These are phyloP conservation scores for Diplodia sapinea DNA, from an alignment of 2,329 filamentous ascomycete species.

Conservation along the genomic window DNA sequence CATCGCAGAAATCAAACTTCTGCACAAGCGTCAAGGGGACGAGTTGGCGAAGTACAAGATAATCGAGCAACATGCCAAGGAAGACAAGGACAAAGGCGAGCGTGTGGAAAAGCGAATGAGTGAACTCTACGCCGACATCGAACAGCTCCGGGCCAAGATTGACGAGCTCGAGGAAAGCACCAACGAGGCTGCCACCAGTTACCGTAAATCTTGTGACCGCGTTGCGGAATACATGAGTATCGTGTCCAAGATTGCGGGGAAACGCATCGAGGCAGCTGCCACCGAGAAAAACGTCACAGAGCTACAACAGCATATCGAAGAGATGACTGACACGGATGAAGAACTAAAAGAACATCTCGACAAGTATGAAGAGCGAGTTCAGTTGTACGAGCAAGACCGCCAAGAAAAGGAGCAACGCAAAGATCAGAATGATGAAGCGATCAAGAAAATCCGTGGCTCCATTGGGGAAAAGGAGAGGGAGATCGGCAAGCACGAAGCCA, in stretches of 20 bases:
- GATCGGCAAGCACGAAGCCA: slow-evolving; percentile 79
- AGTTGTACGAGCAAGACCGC: slow-evolving; percentile 67
- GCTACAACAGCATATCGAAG: slow-evolving; percentile 73
- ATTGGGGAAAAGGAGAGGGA: slow-evolving; percentile 61
- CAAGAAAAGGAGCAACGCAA: slow-evolving; percentile 69
- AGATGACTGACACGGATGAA: slow-evolving; percentile 78
- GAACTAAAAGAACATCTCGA: slow-evolving; percentile 73
- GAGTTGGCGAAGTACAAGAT: slow-evolving; percentile 75
- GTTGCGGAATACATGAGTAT: slow-evolving; percentile 76
- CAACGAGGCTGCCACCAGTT: slow-evolving; percentile 52
- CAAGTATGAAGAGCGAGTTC: slow-evolving; percentile 78
- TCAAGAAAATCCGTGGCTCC: slow-evolving; percentile 53
- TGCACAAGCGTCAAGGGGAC: slow-evolving; percentile 82
- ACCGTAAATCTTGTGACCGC: slow-evolving; percentile 71
- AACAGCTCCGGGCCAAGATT: slow-evolving; percentile 48
- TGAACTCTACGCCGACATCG: slow-evolving; percentile 70
- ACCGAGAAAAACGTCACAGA: slow-evolving; percentile 73
- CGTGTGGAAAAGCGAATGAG: slow-evolving; percentile 60
- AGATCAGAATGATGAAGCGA: slow-evolving; percentile 62
- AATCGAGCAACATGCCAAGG: slow-evolving; percentile 77
- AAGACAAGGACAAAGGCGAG: slow-evolving; percentile 83
- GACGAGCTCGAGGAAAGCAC: slow-evolving; percentile 43
- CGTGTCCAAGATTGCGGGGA: slow-evolving; percentile 75
- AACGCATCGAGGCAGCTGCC: slow-evolving; percentile 74
- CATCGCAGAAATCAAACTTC: slow-evolving; percentile 88